Evolutionary conservation across 208 protist genomes (phyloP).

Genomic region (Leishmania guyanensis): DNA sequence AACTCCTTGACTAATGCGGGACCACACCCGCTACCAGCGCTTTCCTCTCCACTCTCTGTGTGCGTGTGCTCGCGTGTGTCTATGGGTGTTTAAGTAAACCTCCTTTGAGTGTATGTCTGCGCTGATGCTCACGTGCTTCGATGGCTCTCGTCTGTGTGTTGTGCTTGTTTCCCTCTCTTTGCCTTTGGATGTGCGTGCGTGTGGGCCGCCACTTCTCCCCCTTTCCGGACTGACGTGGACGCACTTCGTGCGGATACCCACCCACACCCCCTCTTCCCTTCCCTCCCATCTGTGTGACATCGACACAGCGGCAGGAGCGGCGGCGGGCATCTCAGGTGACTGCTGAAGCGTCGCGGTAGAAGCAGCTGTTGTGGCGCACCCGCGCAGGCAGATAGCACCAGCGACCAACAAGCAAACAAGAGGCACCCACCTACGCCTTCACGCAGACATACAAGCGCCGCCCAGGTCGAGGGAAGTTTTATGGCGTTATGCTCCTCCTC

Average conservation of each 20-base stretch:
- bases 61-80: background rate
- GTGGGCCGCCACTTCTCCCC: background rate
- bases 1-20: constrained; percentile 6
- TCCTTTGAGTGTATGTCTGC: background rate
- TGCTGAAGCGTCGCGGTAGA: background rate
- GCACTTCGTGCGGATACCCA: background rate
- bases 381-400: background rate
- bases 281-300: background rate
- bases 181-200: background rate
- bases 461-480: background rate
- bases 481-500: background rate
- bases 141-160: background rate
- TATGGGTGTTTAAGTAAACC: background rate
- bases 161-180: background rate
- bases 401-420: background rate
- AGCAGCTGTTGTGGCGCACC: background rate
- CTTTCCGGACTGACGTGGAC: background rate
- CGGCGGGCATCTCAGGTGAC: background rate
- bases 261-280: background rate
- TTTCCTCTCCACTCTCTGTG: background rate
- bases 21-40: too few relatives aligned
- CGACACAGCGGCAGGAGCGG: background rate
- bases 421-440: background rate
- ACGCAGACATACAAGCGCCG: background rate
- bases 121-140: background rate